Conservation (phyloP, 2,329 filamentous ascomycete species). For the Trichoderma asperellum region DNA sequence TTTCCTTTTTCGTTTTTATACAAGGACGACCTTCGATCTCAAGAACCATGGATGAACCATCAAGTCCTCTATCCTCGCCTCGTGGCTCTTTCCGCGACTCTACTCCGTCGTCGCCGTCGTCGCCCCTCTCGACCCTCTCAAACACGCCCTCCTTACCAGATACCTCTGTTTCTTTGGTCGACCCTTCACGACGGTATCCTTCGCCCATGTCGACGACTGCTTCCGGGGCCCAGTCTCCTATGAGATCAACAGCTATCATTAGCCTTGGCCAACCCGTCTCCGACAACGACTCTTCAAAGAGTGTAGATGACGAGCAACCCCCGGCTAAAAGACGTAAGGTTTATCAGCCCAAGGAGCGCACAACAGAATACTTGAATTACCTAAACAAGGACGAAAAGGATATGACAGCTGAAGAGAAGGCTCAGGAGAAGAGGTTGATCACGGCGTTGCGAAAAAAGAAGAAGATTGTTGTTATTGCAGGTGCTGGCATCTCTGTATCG, state of each 20-base stretch:
- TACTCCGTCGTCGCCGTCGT: slow-evolving; percentile 50
- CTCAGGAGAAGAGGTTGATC: slow-evolving; percentile 71
- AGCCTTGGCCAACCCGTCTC: slow-evolving; percentile 32
- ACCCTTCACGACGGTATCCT: slow-evolving; percentile 53
- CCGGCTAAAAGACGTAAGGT: slow-evolving; percentile 78
- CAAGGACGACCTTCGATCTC: slow-evolving; percentile 4
- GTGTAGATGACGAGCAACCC: slow-evolving; percentile 60
- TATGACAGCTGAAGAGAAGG: slow-evolving; percentile 48
- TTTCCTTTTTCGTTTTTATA: background rate
- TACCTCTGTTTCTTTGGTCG: slow-evolving; percentile 46
- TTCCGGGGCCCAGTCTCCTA: slow-evolving; percentile 57
- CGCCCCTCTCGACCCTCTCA: slow-evolving; percentile 59
- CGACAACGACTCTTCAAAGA: slow-evolving; percentile 38
- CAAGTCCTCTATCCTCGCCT: slow-evolving; percentile 38
- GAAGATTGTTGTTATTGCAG: slow-evolving; percentile 96
- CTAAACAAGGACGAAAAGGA: slow-evolving; percentile 59
- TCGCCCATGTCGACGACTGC: slow-evolving; percentile 54
- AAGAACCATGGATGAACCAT: slow-evolving; percentile 35
- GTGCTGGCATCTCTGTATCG: slow-evolving; percentile 94
- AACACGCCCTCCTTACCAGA: slow-evolving; percentile 57
- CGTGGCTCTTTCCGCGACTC: slow-evolving; percentile 43
- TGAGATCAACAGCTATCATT: slow-evolving; percentile 48
- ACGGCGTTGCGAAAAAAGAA: slow-evolving; percentile 82
- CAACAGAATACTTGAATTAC: slow-evolving; percentile 76
- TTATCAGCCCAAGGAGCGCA: slow-evolving; percentile 65